Evolutionary conservation across 1,139 yeast species (phyloP).

Genomic region (Tardiomyces blankii): DNA sequence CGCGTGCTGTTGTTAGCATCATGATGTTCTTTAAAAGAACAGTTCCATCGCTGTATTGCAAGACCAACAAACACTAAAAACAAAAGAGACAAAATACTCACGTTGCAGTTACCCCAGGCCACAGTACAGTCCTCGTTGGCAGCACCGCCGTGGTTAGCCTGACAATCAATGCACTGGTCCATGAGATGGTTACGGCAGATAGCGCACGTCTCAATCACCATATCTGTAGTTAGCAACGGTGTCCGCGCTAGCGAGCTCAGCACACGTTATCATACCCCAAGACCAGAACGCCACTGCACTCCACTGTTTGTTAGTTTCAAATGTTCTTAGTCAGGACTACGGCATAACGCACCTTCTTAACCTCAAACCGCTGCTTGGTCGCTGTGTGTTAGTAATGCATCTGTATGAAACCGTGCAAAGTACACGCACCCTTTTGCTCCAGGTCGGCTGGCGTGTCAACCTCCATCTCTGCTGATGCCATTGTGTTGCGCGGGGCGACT

Average conservation of each 20-base stretch:
- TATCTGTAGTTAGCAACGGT: conserved; percentile 29
- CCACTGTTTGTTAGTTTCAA: conserved; percentile 37
- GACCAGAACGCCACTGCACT: conserved; percentile 99
- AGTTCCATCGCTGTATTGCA: too few relatives aligned
- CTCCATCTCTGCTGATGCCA: conserved; percentile 1
- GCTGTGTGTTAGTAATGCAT: not conserved
- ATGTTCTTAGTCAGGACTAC: too few relatives aligned
- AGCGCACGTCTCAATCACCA: conserved; percentile 93
- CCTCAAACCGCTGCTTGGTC: conserved; percentile 48
- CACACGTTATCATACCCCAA: conserved; percentile 52
- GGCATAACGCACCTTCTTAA: conserved; percentile 38
- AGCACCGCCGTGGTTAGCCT: conserved; percentile 59
- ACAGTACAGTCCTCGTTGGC: conserved; percentile 81
- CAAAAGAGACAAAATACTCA: not conserved
- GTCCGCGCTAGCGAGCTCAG: not conserved
- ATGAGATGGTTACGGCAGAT: conserved; percentile 95
- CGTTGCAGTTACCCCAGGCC: conserved; percentile 93
- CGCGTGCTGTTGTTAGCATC: conserved; percentile 38
- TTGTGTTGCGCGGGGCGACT: not conserved
- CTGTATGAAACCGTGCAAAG: too few relatives aligned
- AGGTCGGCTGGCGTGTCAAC: not conserved
- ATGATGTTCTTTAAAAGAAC: conserved; percentile 5
- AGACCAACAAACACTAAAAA: too few relatives aligned
- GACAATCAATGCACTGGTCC: conserved; percentile 99
- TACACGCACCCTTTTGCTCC: not conserved